Base-by-base conservation (phyloP, 805 yeast genomes). In the Myxozyma udenii region DNA sequence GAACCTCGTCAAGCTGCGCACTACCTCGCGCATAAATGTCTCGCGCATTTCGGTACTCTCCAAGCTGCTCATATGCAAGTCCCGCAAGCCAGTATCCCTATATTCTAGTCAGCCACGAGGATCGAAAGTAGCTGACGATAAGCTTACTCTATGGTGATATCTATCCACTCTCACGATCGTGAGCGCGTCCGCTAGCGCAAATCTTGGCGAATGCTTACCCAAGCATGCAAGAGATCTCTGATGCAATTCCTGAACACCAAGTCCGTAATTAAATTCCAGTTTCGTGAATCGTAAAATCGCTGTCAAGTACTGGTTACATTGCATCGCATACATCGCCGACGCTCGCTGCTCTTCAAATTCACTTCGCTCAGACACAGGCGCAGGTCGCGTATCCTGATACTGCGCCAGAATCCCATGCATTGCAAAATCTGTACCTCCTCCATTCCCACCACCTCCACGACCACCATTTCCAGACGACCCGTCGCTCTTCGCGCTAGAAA, bases 191-290 rank as follows among this genome's bases (percentile, higher is more conserved):
- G 49, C 53, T 16, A 45, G 35, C 11, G 53, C 53, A 30, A 50
- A 50, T 11, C 45, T 45, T 2, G 46, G 39, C 4, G 26, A 44
- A 24, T 40, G 39, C 39, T 50, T 50, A n/a, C 53, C 49, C 39
- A 50, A 30, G 19, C 49, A 45, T 12, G 53, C 53, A 12, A 44
- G 33, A 16, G 53, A 48, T n/a, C 53, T 39, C 18, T 44, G 53
- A 30, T 40, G 44, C 14, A 50, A 26, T 19, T 50, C 53, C 19
- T 44, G 49, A 19, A 44, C 40, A 33, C 49, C 46, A 16, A 50
- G 46, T 3, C 53, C 53, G 19, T 50, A 37, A 25, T 50, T 50
- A 33, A 50, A 50, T 25, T 50, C 53, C 49, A 50, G 41, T 48
- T 50, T 50, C 36, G 53, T 50, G 24, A 44, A 44, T 24, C 53